Percentiles rank a stretch among this genome's conserved stretches.
Conservation (phyloP, 331 rosid genomes). For the Spiraea crenata region DNA sequence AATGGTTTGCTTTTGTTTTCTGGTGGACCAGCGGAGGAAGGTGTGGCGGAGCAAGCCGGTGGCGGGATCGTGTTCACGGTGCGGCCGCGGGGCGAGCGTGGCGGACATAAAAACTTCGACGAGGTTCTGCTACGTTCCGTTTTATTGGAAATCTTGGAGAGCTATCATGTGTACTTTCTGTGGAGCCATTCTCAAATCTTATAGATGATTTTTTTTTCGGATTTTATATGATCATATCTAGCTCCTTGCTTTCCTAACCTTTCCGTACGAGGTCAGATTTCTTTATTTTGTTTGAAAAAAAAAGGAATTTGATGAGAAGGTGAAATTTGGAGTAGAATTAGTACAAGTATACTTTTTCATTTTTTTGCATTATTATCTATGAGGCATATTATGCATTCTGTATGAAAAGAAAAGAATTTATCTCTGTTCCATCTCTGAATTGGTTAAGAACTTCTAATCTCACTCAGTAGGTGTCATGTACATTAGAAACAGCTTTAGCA, state of each 20-base stretch:
- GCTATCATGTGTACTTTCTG: slow-evolving; percentile 79
- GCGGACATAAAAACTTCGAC: slow-evolving; percentile 69
- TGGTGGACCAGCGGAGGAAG: slow-evolving; percentile 60
- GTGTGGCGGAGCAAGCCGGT: slow-evolving; percentile 68
- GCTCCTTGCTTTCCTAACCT: neutral
- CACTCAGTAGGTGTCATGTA: too few species aligned
- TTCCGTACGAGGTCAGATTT: neutral
- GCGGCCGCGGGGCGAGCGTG: slow-evolving; percentile 73
- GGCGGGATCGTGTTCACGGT: slow-evolving; percentile 77
- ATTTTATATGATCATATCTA: neutral
- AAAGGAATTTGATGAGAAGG: too few species aligned
- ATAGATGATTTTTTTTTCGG: slow-evolving; percentile 25
- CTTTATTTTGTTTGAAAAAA: too few species aligned
- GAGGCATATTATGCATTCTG: too few species aligned
- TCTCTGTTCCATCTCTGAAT: too few species aligned
- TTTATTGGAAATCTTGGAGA: slow-evolving; percentile 61
- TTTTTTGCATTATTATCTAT: too few species aligned
- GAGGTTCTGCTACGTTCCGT: slow-evolving; percentile 60
- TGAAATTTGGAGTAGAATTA: too few species aligned
- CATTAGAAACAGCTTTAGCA: too few species aligned
- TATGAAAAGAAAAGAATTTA: too few species aligned
- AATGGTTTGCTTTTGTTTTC: slow-evolving; percentile 83
- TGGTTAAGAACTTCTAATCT: too few species aligned
- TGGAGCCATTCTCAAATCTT: slow-evolving; percentile 78
- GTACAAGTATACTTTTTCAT: too few species aligned